phyloP scores from a whole-genome alignment of 352 stramenopile genomes.

The Phytophthora sojae region DNA sequence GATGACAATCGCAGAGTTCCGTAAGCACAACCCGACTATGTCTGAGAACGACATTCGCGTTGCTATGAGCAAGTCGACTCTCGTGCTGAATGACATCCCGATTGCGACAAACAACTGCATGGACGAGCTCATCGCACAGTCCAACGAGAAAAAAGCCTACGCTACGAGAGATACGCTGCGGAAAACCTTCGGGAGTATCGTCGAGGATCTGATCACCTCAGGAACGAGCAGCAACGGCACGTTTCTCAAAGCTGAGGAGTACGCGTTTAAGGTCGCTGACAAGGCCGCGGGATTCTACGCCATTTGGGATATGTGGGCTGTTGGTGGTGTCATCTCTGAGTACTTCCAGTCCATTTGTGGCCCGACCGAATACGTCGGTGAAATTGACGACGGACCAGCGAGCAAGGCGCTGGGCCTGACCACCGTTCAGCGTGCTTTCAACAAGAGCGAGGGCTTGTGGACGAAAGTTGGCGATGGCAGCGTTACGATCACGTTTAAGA shows the following conservation, averaged over 20 bases:
- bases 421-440: conserved; percentile 46
- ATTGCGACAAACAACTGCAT: conserved; percentile 42
- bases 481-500: conserved; percentile 34
- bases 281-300: conserved; percentile 42
- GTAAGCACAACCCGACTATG: conserved; percentile 23
- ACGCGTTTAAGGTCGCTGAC: conserved; percentile 42
- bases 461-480: conserved; percentile 31
- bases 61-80: conserved; percentile 33
- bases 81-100: conserved; percentile 59
- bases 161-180: conserved; percentile 44
- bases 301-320: conserved; percentile 45
- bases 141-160: conserved; percentile 28
- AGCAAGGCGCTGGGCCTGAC: conserved; percentile 41
- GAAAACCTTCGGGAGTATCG: conserved; percentile 47
- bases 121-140: conserved; percentile 33
- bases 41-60: conserved; percentile 27
- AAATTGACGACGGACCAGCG: conserved; percentile 45
- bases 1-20: conserved; percentile 26
- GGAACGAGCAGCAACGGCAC: conserved; percentile 38
- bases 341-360: conserved; percentile 59
- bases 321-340: conserved; percentile 39
- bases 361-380: conserved; percentile 41
- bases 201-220: conserved; percentile 45
- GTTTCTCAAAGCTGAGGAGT: conserved; percentile 33
- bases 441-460: conserved; percentile 31